Evolutionary conservation across 106 monocot genomes (phyloP), one percentile per base, ranked within the genome.

Genomic region (Acanthochlamys bracteata): DNA sequence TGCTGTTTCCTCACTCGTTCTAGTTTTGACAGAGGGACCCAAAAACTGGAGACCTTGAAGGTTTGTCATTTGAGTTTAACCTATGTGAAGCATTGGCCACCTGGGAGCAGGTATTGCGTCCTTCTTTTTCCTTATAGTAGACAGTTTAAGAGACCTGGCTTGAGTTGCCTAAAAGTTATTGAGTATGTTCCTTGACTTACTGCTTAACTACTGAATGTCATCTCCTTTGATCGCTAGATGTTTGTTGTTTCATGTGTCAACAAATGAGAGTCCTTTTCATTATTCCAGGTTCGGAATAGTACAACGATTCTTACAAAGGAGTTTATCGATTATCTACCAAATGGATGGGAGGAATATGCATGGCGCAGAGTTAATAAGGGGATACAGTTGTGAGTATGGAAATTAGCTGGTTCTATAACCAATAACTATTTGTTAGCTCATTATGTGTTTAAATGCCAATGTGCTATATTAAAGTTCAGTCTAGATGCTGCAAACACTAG

Each of bases 321-420:
- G 76, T 98, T 81, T 55, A 88, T 98, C 57, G 91, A 98, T 85
- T 78, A 88, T 62, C 67, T 98, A 39, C 91, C 88, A 81, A 83
- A 98, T 88, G 96, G 96, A 54, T 92, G 96, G 96, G 76, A 85
- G 66, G 83, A 91, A 60, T 98, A 91, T 75, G 96, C 91, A 66
- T 98, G 96, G 96, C 84, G 79, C 11, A 88, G 96, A 68, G 88
- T 98, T 61, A 98, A 98, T 47, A 92, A 91, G 70, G 96, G 96
- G 60, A 65, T 83, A 57, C 80, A 60, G 66, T 80, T 98, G 91
- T 92, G 59, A 84, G 95, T 90, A 65, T 20, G 10, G 7, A 43
- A 43, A 57, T 1, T 69, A 46, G 27, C 56, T 71, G n/a, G 25
- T 13, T 43, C 33, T 53, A 33, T 39, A 55, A n/a, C n/a, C n/a